Percentiles rank a stretch among this genome's conserved stretches.
Conservation (phyloP, 805 yeast species). For the Gaillardinia entomophila region DNA sequence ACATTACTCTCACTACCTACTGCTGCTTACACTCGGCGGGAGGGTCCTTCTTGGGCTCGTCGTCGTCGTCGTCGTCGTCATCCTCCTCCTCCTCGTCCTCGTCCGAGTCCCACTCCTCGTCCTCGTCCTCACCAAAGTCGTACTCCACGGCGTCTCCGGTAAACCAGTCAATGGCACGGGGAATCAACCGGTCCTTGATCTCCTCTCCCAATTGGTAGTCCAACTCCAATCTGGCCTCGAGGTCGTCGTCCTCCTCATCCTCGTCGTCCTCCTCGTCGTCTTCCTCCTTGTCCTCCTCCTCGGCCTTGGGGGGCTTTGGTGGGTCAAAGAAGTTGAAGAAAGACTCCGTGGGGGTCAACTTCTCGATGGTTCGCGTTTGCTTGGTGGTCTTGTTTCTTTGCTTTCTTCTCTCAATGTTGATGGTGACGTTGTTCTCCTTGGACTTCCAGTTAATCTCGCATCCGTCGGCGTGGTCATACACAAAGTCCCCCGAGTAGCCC, state of each 20-base stretch:
- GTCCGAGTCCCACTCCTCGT: slow-evolving; percentile 55
- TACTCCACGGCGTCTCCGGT: slow-evolving; percentile 93
- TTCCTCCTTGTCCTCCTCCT: slow-evolving; percentile 44
- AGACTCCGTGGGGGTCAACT: slow-evolving; percentile 88
- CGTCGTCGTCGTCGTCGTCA: slow-evolving; percentile 51
- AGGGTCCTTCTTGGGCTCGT: slow-evolving; percentile 48
- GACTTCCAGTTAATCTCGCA: slow-evolving; percentile 77
- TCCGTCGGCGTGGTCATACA: slow-evolving; percentile 96
- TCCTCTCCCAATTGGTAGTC: slow-evolving; percentile 97
- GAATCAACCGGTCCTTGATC: slow-evolving; percentile 90
- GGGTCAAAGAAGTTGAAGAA: slow-evolving; percentile 96
- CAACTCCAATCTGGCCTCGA: slow-evolving; percentile 79
- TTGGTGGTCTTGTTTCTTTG: slow-evolving; percentile 96
- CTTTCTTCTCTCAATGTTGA: slow-evolving; percentile 86
- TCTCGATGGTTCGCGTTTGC: slow-evolving; percentile 93
- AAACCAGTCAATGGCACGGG: slow-evolving; percentile 97
- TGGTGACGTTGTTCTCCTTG: slow-evolving; percentile 77
- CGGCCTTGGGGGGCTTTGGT: slow-evolving; percentile 62
- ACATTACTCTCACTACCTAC: too few species aligned
- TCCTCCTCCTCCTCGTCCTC: slow-evolving; percentile 58
- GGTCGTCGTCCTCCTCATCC: slow-evolving; percentile 42
- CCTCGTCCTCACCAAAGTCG: slow-evolving; percentile 50
- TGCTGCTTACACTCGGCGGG: slow-evolving; percentile 79
- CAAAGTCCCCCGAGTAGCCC: slow-evolving; percentile 93
- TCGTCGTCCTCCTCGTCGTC: slow-evolving; percentile 44